A percentile compares a stretch with the other conserved stretches of the same genome.
phyloP scores from a whole-genome alignment of 192 early-diverging fungal species.

The Coemansia sp. region DNA sequence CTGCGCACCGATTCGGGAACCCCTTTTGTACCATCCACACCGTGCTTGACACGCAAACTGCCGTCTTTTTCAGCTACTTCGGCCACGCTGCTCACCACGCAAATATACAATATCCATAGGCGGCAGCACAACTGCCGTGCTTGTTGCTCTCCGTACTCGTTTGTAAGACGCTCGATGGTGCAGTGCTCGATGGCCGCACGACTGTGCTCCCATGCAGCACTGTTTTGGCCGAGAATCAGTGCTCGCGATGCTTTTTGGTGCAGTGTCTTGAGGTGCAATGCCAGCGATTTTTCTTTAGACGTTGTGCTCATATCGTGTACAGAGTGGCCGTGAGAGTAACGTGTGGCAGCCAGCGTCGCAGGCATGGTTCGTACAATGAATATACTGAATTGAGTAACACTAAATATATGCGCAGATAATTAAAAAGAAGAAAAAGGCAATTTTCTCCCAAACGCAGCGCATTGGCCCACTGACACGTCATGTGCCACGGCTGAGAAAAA shows the following conservation, averaged over 20 bases:
- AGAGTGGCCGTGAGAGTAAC: background rate
- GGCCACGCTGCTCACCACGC: slow-evolving; percentile 48
- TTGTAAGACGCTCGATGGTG: slow-evolving; percentile 30
- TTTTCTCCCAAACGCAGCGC: background rate
- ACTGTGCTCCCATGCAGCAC: slow-evolving; percentile 36
- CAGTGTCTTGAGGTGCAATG: slow-evolving; percentile 27
- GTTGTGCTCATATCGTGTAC: background rate
- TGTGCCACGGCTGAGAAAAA: background rate
- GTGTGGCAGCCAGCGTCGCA: slow-evolving; percentile 8
- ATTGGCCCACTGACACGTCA: background rate
- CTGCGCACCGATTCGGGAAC: slow-evolving; percentile 34
- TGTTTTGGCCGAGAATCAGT: slow-evolving; percentile 44
- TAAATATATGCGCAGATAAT: too few species aligned
- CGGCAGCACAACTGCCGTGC: slow-evolving; percentile 52
- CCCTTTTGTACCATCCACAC: background rate
- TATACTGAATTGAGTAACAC: background rate
- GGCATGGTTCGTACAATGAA: slow-evolving; percentile 1
- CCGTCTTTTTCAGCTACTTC: slow-evolving; percentile 42
- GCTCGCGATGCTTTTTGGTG: slow-evolving; percentile 54
- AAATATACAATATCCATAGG: slow-evolving; percentile 53
- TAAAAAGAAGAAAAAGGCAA: background rate
- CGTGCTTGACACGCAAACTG: slow-evolving; percentile 17
- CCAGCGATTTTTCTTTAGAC: slow-evolving; percentile 3
- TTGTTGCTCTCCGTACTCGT: slow-evolving; percentile 43
- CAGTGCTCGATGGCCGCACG: slow-evolving; percentile 37